Evolutionary conservation across 495 filamentous ascomycete genomes (phyloP), one percentile per base, ranked within the genome.

Genomic region (Pseudevernia furfuracea): DNA sequence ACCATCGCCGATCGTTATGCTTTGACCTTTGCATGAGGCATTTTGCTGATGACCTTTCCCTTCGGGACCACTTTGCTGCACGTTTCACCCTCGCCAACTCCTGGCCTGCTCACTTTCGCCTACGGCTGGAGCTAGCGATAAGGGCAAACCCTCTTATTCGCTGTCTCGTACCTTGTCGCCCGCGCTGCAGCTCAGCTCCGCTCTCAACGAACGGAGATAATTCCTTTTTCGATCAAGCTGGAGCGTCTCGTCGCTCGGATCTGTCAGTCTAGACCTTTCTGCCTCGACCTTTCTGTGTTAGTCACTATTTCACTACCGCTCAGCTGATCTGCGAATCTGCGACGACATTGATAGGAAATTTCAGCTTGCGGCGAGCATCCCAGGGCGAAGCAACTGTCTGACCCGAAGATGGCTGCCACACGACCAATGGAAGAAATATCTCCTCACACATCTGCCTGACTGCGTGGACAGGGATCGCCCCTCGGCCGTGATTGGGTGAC

Each of bases 331-430:
- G 10, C 52, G 52, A 63, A 30, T 63, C 52, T 56, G 52, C 36
- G 12, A 59, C 19, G 34, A 56, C 6, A 30, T 34, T 56, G 28
- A 19, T 56, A 19, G 30, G 30, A 38, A 37, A 39, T 39, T 32
- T 48, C 30, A 53, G 60, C 44, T 62, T 52, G 23, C 25, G 44
- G 44, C 60, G 48, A 62, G 60, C 23, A 62, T n/a, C 8, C 41
- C 34, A 62, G 15, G 5, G 61, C 61, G 61, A 58, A 57, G 36
- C 19, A 34, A 43, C 32, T 63, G 3, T 44, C 25, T 38, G 21
- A 63, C 21, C 17, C 25, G 38, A 38, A 59, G 37, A 49, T 5
- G 10, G 5, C 9, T 49, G 11, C 11, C 23, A 49, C 5, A 49
- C 23, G 12, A 28, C 11, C 11, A 49, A 49, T 49, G 23, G 28